Conservation (phyloP, 2,329 filamentous ascomycete genomes). For the Exophiala mesophila region DNA sequence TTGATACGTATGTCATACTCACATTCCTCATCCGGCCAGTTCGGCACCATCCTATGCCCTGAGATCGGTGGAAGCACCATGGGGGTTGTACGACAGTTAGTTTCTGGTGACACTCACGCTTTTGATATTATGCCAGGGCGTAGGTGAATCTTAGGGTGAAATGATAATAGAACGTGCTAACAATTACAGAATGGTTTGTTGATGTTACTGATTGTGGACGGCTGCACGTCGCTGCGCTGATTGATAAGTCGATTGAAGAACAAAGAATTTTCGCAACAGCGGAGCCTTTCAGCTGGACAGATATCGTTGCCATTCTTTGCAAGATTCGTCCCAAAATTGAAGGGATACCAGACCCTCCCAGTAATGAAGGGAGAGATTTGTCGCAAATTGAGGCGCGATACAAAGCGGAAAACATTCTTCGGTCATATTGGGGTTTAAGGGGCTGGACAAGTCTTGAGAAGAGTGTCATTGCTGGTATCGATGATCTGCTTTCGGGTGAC, state of each 20-base stretch:
- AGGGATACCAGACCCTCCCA: slow-evolving; percentile 3
- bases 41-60: slow-evolving; percentile 6
- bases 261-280: slow-evolving; percentile 54
- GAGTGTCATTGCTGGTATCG: too few species aligned
- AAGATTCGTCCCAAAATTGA: slow-evolving; percentile 3
- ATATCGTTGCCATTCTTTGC: slow-evolving; percentile 37
- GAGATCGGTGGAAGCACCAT: slow-evolving; percentile 5
- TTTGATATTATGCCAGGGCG: slow-evolving; percentile 2
- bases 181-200: slow-evolving; percentile 9
- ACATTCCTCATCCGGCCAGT: background rate
- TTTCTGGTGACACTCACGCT: background rate
- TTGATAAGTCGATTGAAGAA: slow-evolving; percentile 41
- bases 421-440: background rate
- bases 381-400: slow-evolving; percentile 1
- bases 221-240: slow-evolving; percentile 49
- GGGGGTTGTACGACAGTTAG: slow-evolving; percentile 26
- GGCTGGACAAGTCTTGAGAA: background rate
- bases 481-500: too few species aligned
- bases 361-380: slow-evolving; percentile 10
- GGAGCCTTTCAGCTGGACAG: slow-evolving; percentile 43
- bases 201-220: slow-evolving; percentile 47
- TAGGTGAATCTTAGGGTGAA: slow-evolving; percentile 2
- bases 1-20: background rate
- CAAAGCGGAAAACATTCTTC: slow-evolving; percentile 8
- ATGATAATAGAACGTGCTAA: background rate